Percentiles rank a stretch among this genome's conserved stretches.
Evolutionary conservation across 2,329 filamentous ascomycete genomes (phyloP).

Genomic region (Aureobasidium pullulans): DNA sequence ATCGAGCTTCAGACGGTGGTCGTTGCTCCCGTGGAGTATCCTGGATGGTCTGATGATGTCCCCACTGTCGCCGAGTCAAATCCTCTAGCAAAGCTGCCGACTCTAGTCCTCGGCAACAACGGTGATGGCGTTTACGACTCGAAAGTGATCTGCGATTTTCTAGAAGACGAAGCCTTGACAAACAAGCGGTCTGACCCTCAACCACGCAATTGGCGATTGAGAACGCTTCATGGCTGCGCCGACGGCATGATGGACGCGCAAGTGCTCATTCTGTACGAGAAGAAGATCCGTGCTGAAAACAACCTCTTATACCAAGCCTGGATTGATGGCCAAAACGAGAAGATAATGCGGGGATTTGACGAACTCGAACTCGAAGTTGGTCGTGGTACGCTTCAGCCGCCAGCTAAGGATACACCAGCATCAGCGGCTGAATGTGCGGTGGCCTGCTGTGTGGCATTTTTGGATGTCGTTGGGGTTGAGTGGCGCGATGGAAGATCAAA

Average conservation of each 20-base stretch:
- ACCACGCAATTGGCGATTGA: constrained; percentile 2
- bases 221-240: neutral
- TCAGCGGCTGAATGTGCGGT: constrained; percentile 13
- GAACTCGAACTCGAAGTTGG: neutral
- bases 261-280: constrained; percentile 8
- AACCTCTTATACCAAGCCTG: neutral
- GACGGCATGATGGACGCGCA: constrained; percentile 7
- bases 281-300: constrained; percentile 11
- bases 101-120: constrained; percentile 3
- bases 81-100: constrained; percentile 3
- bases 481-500: constrained; percentile 2
- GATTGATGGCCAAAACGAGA: constrained; percentile 2
- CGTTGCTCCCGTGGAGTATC: constrained; percentile 6
- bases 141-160: constrained; percentile 8
- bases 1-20: constrained; percentile 5
- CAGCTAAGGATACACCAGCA: neutral
- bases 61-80: neutral
- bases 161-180: neutral
- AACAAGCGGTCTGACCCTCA: constrained; percentile 1
- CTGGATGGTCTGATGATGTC: constrained; percentile 5
- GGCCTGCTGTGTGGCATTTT: neutral
- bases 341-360: constrained; percentile 4
- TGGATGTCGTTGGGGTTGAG: neutral
- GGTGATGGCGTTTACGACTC: constrained; percentile 5
- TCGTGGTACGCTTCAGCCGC: constrained; percentile 2